Base-by-base conservation (phyloP, 1,284 basidiomycete species). In the Marasmius sp. region DNA sequence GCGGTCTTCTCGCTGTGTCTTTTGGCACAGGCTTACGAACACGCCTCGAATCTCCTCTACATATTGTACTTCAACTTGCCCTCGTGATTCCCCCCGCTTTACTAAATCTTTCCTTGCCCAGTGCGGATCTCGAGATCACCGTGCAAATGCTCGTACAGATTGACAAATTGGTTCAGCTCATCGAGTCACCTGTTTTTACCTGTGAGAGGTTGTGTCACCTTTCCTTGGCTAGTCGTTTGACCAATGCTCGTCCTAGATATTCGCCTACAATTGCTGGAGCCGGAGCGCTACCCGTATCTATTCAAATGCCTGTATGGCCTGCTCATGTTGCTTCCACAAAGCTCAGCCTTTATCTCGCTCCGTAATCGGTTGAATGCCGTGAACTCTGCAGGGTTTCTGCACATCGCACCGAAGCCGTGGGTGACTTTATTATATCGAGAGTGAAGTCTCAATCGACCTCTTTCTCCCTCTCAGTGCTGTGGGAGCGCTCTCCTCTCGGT, bases 291-390 rank as follows among this genome's bases (percentile, higher is more conserved):
- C 72, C 97, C 97, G 0, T 94, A 94, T 77, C 81, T 99, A 22
- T 96, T 97, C 84, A 99, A 99, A 74, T 98, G 96, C 69, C 81
- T 99, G 7, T 99, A 99, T 72, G 97, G 97, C 0, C 81, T 99
- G 12, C 81, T 99, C 66, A 99, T 99, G 97, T 82, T 99, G 59
- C 79, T 99, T 9, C 97, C 97, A 0, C 97, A 99, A 78, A 97
- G 94, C 72, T 92, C 92, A 45, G 97, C 97, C 0, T 99, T 99
- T 72, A 88, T 96, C 6, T 98, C 97, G 1, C 82, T 99, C 16
- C 86, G 97, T 41, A 98, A 98, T 74, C 88, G 97, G 39, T 78
- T 99, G 39, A 95, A 92, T 66, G 95, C 96, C 1, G 95, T 99
- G 50, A 97, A 97, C 73, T 94, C 96, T 1, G 88, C 95, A 10